A percentile compares a stretch with the other conserved stretches of the same genome.
Evolutionary conservation across 345 rosid species (phyloP).

Genomic region (Syzygium oleosum): DNA sequence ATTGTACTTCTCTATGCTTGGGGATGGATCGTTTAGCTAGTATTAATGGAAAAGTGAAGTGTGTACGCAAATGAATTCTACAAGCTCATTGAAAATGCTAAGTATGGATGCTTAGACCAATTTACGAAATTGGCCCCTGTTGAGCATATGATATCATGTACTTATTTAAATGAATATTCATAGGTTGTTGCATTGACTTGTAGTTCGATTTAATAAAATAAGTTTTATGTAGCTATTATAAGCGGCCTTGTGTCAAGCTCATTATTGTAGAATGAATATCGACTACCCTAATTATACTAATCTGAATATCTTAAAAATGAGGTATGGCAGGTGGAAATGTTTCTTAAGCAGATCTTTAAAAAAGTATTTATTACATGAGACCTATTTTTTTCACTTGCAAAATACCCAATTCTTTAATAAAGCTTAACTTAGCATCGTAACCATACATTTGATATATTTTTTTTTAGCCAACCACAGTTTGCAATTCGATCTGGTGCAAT

Average conservation of each 20-base stretch:
- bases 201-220: background rate
- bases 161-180: background rate
- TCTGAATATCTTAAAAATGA: background rate
- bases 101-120: background rate
- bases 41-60: background rate
- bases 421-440: no score
- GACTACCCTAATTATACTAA: background rate
- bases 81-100: no score
- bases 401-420: no score
- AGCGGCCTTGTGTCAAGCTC: background rate
- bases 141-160: background rate
- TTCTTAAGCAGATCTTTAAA: no score
- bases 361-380: no score
- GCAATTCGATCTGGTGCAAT: no score
- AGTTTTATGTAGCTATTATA: background rate
- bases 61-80: no score
- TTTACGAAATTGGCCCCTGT: background rate
- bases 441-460: background rate
- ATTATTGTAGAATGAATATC: background rate
- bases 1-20: background rate
- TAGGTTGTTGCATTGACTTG: background rate
- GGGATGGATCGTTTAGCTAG: background rate
- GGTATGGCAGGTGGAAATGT: no score
- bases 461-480: background rate
- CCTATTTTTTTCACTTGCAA: no score